Conservation (phyloP, 805 yeast genomes). For the Saccharomycopsis sp. region DNA sequence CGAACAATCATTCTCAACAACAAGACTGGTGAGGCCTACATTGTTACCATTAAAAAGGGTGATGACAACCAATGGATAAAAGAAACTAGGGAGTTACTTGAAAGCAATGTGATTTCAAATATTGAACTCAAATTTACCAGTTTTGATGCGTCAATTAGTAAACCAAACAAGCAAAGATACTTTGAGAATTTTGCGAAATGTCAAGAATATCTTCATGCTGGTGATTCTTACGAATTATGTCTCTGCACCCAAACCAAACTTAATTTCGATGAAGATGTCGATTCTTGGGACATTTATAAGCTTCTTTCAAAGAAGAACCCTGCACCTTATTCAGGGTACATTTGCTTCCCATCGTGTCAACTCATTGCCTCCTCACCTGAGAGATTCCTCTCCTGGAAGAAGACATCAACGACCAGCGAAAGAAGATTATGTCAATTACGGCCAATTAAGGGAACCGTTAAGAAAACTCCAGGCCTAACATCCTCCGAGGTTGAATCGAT, state of each 20-base stretch:
- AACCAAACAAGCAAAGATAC: slow-evolving; percentile 53
- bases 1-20: slow-evolving; percentile 54
- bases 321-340: slow-evolving; percentile 82
- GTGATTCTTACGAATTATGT: slow-evolving; percentile 74
- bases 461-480: slow-evolving; percentile 49
- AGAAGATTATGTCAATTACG: slow-evolving; percentile 64
- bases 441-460: slow-evolving; percentile 95
- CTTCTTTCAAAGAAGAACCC: slow-evolving; percentile 69
- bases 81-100: slow-evolving; percentile 10
- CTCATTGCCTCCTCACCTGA: slow-evolving; percentile 92
- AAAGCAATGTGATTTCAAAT: slow-evolving; percentile 17
- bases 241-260: slow-evolving; percentile 70
- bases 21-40: slow-evolving; percentile 35
- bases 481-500: slow-evolving; percentile 53
- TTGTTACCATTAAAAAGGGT: slow-evolving; percentile 43
- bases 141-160: slow-evolving; percentile 25
- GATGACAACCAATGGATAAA: slow-evolving; percentile 35
- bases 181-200: slow-evolving; percentile 49
- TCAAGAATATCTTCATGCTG: slow-evolving; percentile 47
- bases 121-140: slow-evolving; percentile 21
- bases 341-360: slow-evolving; percentile 54
- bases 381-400: slow-evolving; percentile 75
- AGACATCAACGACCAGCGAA: no score
- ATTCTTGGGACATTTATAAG: slow-evolving; percentile 78
- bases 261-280: slow-evolving; percentile 37